Evolutionary conservation across 805 yeast species (phyloP), one percentile per base, ranked within the genome.

Genomic region (Brettanomyces custersianus): DNA sequence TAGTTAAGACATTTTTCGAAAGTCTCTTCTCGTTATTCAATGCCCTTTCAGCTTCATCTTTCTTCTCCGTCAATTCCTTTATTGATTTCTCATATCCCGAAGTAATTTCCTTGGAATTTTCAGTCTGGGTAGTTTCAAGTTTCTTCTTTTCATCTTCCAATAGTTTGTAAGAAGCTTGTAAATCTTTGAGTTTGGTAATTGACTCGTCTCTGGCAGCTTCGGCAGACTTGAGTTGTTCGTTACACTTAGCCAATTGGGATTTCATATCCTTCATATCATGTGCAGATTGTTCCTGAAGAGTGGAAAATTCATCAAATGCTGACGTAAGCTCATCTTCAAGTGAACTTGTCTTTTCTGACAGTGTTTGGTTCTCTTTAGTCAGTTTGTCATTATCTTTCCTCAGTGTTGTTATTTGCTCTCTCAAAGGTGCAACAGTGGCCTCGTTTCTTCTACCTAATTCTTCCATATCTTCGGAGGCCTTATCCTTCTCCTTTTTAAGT

Each of bases 191-290:
- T 20, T 39, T 33, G 3, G 20, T 20, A 11, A 34, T 35, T 8
- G 51, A 24, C 4, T 29, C 36, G 5, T 29, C 33, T 15, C 45
- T 45, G 19, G 30, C 21, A 6, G 39, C 39, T 20, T 39, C 36
- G 17, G 38, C 31, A 1, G 27, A 16, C 11, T 39, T 44, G 18
- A 42, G 22, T 17, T 40, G 39, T 12, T 37, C 41, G n/a, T 54
- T 50, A 30, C 57, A 40, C 11, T 44, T 43, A 23, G 48, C 55
- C 16, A 60, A 42, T 22, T 53, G 52, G 4, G 47, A 40, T 2
- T 72, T 72, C 13, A 74, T 49, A 1, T 43, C 42, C 3, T 46
- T 42, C 16, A 43, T 31, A 19, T 53, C 51, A 10, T 40, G 44
- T 4, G 42, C 18, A 4, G 50, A 35, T 29, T 50, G 49, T 6